phyloP scores from a whole-genome alignment of 2,329 filamentous ascomycete species.

The Fusarium sterilihyphosum region DNA sequence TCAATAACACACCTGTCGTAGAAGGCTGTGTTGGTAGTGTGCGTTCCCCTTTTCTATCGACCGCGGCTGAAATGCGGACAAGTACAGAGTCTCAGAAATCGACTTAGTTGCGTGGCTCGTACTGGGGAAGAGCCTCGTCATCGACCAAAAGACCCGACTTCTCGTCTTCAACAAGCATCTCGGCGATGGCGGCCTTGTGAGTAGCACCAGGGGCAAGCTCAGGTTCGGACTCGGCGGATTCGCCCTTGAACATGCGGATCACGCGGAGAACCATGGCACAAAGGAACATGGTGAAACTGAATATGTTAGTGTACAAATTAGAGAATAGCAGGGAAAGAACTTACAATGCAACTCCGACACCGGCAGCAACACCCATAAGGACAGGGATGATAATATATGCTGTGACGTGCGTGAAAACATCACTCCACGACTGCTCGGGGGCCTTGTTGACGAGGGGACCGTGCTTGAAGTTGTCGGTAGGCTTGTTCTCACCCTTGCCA shows the following conservation, averaged over 20 bases:
- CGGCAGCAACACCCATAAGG: slow-evolving; percentile 74
- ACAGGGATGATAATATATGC: slow-evolving; percentile 74
- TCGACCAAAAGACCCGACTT: slow-evolving; percentile 61
- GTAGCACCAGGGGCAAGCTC: slow-evolving; percentile 16
- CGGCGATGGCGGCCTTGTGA: slow-evolving; percentile 50
- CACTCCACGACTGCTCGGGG: slow-evolving; percentile 53
- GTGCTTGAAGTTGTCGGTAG: slow-evolving; percentile 36
- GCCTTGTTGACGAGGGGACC: slow-evolving; percentile 15
- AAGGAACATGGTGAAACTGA: slow-evolving; percentile 70
- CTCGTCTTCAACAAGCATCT: slow-evolving; percentile 55
- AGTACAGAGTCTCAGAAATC: background rate
- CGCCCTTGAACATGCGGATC: slow-evolving; percentile 59
- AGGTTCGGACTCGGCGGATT: slow-evolving; percentile 14
- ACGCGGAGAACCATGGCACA: slow-evolving; percentile 70
- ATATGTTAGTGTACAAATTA: slow-evolving; percentile 41
- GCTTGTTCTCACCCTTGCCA: slow-evolving; percentile 30
- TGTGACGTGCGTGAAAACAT: slow-evolving; percentile 64
- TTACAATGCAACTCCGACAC: slow-evolving; percentile 72
- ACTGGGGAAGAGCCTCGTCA: slow-evolving; percentile 44
- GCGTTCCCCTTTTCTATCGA: background rate
- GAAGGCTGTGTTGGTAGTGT: slow-evolving; percentile 2
- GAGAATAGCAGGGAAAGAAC: slow-evolving; percentile 37
- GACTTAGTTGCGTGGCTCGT: slow-evolving; percentile 40
- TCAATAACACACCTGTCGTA: slow-evolving; percentile 13
- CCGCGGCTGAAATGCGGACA: background rate